phyloP scores from a whole-genome alignment of 257 asterid species.

The Scutellaria baicalensis region DNA sequence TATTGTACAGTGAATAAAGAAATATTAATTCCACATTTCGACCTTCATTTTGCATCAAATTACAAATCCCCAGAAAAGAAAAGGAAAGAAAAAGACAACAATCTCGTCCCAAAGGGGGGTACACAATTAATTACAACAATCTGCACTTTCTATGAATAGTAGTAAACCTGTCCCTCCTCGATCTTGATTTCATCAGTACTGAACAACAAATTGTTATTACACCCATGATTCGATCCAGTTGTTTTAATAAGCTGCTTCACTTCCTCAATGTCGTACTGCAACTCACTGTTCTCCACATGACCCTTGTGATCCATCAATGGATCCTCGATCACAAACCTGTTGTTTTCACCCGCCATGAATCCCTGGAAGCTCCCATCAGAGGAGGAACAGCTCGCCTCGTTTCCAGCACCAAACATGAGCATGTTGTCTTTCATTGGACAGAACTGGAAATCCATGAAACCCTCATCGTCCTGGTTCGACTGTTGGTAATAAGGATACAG shows the following conservation, averaged over 20 bases:
- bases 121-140: neutral
- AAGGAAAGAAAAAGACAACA: neutral
- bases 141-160: conserved; percentile 32
- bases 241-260: conserved; percentile 52
- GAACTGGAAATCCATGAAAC: conserved; percentile 26
- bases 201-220: conserved; percentile 15
- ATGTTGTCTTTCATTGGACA: conserved; percentile 34
- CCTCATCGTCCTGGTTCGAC: conserved; percentile 28
- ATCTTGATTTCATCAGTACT: conserved; percentile 56
- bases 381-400: conserved; percentile 43
- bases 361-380: conserved; percentile 52
- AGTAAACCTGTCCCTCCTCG: conserved; percentile 32
- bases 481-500: conserved; percentile 1
- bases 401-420: conserved; percentile 41
- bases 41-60: conserved; percentile 20
- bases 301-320: neutral
- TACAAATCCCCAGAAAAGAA: conserved; percentile 28
- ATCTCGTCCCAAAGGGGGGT: neutral
- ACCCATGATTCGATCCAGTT: neutral
- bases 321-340: conserved; percentile 26
- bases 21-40: neutral
- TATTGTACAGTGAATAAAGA: conserved; percentile 23
- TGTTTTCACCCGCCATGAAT: conserved; percentile 18
- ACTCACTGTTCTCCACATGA: conserved; percentile 15
- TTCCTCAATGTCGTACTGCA: conserved; percentile 54